These are phyloP conservation scores for Monilinia fructicola DNA, from an alignment of 2,329 filamentous ascomycete genomes.

Conservation along the genomic window DNA sequence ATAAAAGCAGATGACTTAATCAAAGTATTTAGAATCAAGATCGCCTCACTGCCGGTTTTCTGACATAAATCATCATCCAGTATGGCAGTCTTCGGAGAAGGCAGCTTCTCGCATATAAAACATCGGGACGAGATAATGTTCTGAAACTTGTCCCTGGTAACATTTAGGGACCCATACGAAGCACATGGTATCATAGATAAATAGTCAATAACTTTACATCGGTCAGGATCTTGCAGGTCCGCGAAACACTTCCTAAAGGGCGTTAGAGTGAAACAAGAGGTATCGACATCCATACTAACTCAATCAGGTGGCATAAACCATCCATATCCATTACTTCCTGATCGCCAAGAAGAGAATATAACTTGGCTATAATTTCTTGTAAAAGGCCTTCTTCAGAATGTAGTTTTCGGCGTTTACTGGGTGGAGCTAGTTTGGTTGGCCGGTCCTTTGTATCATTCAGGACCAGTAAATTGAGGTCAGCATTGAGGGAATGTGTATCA, in stretches of 20 bases:
- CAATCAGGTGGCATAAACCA: conserved; percentile 46
- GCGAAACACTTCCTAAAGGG: conserved; percentile 45
- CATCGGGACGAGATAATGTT: conserved; percentile 36
- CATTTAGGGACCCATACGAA: conserved; percentile 48
- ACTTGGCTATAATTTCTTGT: conserved; percentile 40
- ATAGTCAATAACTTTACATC: conserved; percentile 53
- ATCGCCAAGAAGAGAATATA: conserved; percentile 42
- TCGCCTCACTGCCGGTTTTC: conserved; percentile 43
- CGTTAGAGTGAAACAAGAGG: neutral
- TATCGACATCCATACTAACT: conserved; percentile 46
- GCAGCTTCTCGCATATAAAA: conserved; percentile 36
- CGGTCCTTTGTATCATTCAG: conserved; percentile 22
- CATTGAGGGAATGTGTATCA: conserved; percentile 32
- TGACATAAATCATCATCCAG: conserved; percentile 29
- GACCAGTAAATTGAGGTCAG: conserved; percentile 32
- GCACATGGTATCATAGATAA: conserved; percentile 60
- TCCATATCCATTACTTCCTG: conserved; percentile 42
- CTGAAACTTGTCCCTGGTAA: conserved; percentile 35
- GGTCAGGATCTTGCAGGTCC: conserved; percentile 48
- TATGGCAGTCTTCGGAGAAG: conserved; percentile 25
- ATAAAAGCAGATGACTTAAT: conserved; percentile 47
- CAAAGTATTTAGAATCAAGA: conserved; percentile 49
- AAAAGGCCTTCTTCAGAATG: conserved; percentile 38
- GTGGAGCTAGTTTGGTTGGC: conserved; percentile 24
- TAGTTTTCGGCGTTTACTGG: conserved; percentile 39